Evolutionary conservation across 2,329 filamentous ascomycete species (phyloP), one percentile per base, ranked within the genome.

Genomic region (Sporothrix globosa): DNA sequence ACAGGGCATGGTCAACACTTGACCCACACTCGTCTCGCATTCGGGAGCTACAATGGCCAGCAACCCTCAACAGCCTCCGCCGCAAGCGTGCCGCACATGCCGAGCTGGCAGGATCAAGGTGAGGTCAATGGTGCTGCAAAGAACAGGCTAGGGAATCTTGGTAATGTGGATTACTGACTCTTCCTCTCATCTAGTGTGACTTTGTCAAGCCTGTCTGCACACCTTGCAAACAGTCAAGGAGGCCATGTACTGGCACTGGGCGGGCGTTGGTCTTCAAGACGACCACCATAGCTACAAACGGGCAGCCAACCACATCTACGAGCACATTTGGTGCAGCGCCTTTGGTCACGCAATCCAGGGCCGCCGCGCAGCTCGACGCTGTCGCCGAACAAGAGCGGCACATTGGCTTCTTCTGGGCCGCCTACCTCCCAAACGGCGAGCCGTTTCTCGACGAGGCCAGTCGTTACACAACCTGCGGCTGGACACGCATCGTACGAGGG

Each of bases 391-490:
- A 61, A 19, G 67, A 69, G 17, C 39, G 44, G 3, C 39, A 61
- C n/a, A 56, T 69, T 41, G 67, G 67, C 27, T 60, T 69, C n/a
- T 69, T 69, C 27, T 69, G 67, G 67, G 19, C 21, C 9, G 53
- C 21, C 21, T 69, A 69, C 24, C 67, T 69, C 2, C 67, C 67
- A 24, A 52, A 54, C 1, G 54, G 67, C 2, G n/a, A 61, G 24
- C 21, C 54, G 17, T 69, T 69, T 17, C 39, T 54, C 4, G 24
- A 50, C 48, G 44, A 69, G n/a, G 53, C 67, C 44, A 17, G 67
- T 17, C 41, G 21, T 2, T 69, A 69, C 54, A 60, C 54, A 5
- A 69, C 54, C 11, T 61, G 53, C 39, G 67, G 44, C 21, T 69
- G 66, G 66, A 68, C 66, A 21, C 50, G 21, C 14, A 34, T 68